Conservation (phyloP, 345 rosid species). For the Salix exigua region DNA sequence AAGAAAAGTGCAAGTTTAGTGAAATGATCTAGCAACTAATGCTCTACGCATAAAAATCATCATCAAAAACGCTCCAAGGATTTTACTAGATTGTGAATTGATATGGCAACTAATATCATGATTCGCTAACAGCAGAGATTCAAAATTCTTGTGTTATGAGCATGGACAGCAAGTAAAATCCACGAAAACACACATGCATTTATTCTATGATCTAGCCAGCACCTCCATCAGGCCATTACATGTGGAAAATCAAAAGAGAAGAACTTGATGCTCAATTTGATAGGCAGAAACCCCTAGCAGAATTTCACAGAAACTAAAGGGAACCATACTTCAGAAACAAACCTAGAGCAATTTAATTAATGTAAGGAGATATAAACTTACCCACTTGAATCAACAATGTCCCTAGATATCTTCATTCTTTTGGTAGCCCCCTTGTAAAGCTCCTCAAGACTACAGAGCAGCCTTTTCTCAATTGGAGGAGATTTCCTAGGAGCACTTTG, state of each 20-base stretch:
- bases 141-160: background rate
- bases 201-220: background rate
- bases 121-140: background rate
- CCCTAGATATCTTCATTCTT: slow-evolving; percentile 29
- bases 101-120: background rate
- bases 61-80: background rate
- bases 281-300: too few relatives aligned
- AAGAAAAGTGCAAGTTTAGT: background rate
- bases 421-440: slow-evolving; percentile 23
- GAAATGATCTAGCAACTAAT: background rate
- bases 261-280: background rate
- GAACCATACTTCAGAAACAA: background rate
- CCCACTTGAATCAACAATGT: slow-evolving; percentile 18
- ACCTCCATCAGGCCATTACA: background rate
- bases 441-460: slow-evolving; percentile 28
- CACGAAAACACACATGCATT: background rate
- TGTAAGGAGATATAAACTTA: slow-evolving; percentile 2
- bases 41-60: background rate
- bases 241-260: background rate
- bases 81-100: background rate
- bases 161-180: background rate
- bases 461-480: slow-evolving; percentile 18
- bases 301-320: background rate
- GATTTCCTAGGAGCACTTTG: slow-evolving; percentile 22
- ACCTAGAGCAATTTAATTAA: background rate